These are phyloP conservation scores for Trichoderma virens DNA, from an alignment of 495 filamentous ascomycete species.

Conservation along the genomic window DNA sequence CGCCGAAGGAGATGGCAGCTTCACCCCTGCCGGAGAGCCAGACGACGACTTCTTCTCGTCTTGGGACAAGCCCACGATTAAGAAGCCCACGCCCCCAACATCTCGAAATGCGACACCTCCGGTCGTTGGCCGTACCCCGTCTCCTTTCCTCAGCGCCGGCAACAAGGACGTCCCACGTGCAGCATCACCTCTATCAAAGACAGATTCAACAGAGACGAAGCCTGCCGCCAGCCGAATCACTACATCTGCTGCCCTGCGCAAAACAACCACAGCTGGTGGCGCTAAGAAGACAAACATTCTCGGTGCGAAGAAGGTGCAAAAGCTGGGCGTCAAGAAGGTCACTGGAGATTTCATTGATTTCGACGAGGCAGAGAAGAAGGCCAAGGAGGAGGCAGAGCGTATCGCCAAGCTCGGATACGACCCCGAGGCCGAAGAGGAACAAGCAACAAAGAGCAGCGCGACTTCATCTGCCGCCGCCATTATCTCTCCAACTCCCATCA, in stretches of 20 bases:
- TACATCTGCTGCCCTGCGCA: conserved; percentile 68
- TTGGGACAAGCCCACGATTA: conserved; percentile 97
- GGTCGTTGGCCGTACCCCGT: conserved; percentile 71
- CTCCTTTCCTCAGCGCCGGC: conserved; percentile 75
- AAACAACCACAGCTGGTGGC: conserved; percentile 48
- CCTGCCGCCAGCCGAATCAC: conserved; percentile 59
- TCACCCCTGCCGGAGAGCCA: conserved; percentile 65
- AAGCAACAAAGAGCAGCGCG: conserved; percentile 45
- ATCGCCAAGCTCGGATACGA: conserved; percentile 98
- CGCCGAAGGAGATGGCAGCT: conserved; percentile 54
- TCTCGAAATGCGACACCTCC: conserved; percentile 88
- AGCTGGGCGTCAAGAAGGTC: conserved; percentile 89
- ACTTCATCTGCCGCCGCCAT: conserved; percentile 45
- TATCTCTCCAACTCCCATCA: conserved; percentile 66
- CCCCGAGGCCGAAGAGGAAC: conserved; percentile 73
- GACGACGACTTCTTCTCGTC: conserved; percentile 97
- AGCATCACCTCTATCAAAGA: conserved; percentile 69
- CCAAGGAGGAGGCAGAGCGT: conserved; percentile 93
- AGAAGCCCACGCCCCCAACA: conserved; percentile 88
- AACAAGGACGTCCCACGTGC: conserved; percentile 64
- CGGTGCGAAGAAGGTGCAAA: conserved; percentile 72
- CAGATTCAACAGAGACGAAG: conserved; percentile 40
- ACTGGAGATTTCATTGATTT: conserved; percentile 77
- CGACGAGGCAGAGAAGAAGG: conserved; percentile 92
- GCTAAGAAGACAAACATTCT: conserved; percentile 77